These are phyloP conservation scores for Aspergillus coremiiformis DNA, from an alignment of 495 filamentous ascomycete genomes.

Conservation along the genomic window DNA sequence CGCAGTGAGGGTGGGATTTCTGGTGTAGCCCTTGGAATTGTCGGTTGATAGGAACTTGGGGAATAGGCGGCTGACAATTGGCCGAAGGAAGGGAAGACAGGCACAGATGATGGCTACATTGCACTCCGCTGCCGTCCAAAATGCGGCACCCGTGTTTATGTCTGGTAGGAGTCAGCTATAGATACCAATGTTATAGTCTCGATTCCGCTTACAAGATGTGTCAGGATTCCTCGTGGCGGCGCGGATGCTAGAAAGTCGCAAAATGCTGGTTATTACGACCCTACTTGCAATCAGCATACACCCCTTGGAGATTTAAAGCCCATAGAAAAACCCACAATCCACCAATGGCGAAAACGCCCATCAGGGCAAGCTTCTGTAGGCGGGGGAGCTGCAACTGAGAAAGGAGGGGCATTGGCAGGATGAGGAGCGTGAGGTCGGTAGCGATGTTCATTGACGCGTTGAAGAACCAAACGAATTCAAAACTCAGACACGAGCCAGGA, in stretches of 20 bases:
- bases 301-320: background rate
- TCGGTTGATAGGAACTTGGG: conserved; percentile 53
- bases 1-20: conserved; percentile 16
- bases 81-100: conserved; percentile 78
- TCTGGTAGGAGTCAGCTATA: conserved; percentile 16
- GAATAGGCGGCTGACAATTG: conserved; percentile 65
- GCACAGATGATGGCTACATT: conserved; percentile 76
- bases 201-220: conserved; percentile 54
- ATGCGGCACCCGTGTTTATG: conserved; percentile 48
- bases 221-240: conserved; percentile 25
- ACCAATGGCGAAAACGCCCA: conserved; percentile 50
- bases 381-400: conserved; percentile 42
- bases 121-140: conserved; percentile 81
- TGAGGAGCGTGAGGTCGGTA: conserved; percentile 50
- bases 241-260: conserved; percentile 29
- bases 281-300: conserved; percentile 16
- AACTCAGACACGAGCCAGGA: conserved; percentile 45
- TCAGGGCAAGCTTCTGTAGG: conserved; percentile 44
- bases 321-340: conserved; percentile 31
- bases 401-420: conserved; percentile 50
- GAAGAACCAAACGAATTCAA: conserved; percentile 40
- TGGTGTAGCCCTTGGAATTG: conserved; percentile 22
- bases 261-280: conserved; percentile 29
- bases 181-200: conserved; percentile 46
- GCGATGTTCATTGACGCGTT: conserved; percentile 48